Base-by-base conservation (phyloP, 768 basidiomycete species). In the Leccinum subgranulosum region DNA sequence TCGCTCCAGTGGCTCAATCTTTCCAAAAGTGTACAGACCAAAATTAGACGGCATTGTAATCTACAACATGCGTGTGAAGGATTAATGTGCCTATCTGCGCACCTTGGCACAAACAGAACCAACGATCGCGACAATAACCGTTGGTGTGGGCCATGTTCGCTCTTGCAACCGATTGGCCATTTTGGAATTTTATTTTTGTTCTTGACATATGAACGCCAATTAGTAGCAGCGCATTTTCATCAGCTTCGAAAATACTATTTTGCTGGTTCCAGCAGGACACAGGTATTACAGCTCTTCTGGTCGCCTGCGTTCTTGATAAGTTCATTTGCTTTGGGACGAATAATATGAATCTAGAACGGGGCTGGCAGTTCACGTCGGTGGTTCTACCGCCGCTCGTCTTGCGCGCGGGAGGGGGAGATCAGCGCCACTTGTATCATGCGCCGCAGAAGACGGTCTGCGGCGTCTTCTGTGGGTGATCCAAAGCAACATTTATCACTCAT, bases 21-120 rank as follows among this genome's bases (percentile, higher is more conserved):
- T 69, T 54, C 67, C 68, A 60, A 69, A 68, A 56, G 17, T 9
- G 59, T 57, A 67, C 56, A 53, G 50, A 41, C 23, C 5, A 14
- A 33, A 51, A 41, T 29, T 48, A 12, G 31, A 51, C 3, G 19
- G 47, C 25, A 7, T 58, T 53, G 60, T 52, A 52, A 34, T 41
- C 29, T 54, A 56, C 46, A 41, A 55, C 27, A 50, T 58, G 54
- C 2, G 19, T 51, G 50, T 19, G 46, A 56, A 11, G 6, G 9
- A 11, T 9, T 34, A 15, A 34, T 34, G 39, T n/a, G 39, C 39
- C 31, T 33, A 43, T n/a, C 25, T 41, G 14, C 55, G n/a, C n/a
- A n/a, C 41, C 25, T 3, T 25, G 25, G 25, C 25, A 19, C 36
- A 46, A 9, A 33, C 31, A 33, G 5, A 33, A 33, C 31, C 14